These are phyloP conservation scores for Trichophaea hybrida DNA, from an alignment of 2,329 filamentous ascomycete species.

Conservation along the genomic window DNA sequence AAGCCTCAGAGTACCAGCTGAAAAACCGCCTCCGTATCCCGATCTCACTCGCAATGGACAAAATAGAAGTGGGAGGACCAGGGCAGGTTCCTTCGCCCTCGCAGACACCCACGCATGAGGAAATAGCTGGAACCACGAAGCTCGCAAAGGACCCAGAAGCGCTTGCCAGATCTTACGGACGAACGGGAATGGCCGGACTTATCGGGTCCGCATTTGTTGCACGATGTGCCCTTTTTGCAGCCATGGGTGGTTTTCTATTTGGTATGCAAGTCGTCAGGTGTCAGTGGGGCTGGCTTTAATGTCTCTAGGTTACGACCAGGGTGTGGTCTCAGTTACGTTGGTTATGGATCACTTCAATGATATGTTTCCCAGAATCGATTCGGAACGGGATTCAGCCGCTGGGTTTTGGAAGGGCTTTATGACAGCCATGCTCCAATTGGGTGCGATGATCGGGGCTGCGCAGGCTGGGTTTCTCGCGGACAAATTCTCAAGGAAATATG, in stretches of 20 bases:
- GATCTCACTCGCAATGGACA: too few relatives aligned
- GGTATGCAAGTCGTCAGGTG: conserved; percentile 6
- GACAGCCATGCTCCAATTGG: conserved; percentile 46
- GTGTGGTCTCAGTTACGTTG: conserved; percentile 33
- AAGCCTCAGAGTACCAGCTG: too few relatives aligned
- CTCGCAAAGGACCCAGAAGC: conserved; percentile 1
- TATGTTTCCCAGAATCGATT: conserved; percentile 29
- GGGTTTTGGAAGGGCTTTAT: conserved; percentile 4
- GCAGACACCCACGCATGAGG: not conserved
- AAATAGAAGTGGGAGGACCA: too few relatives aligned
- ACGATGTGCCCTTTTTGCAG: conserved; percentile 29
- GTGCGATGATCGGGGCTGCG: conserved; percentile 58
- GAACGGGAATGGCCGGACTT: conserved; percentile 7
- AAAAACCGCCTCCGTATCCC: too few relatives aligned
- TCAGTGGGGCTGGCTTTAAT: not conserved
- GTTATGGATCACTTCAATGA: conserved; percentile 31
- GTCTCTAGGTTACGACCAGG: conserved; percentile 31
- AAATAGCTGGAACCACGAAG: not conserved
- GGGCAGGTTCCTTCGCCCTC: too few relatives aligned
- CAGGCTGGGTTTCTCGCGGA: conserved; percentile 59
- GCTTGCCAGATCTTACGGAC: conserved; percentile 1
- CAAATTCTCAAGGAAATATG: conserved; percentile 51
- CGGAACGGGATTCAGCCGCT: conserved; percentile 28
- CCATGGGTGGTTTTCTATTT: conserved; percentile 34
- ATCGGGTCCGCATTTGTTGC: conserved; percentile 29